These are phyloP conservation scores for Hymenoscyphus occultus DNA, from an alignment of 2,329 filamentous ascomycete species.

Conservation along the genomic window DNA sequence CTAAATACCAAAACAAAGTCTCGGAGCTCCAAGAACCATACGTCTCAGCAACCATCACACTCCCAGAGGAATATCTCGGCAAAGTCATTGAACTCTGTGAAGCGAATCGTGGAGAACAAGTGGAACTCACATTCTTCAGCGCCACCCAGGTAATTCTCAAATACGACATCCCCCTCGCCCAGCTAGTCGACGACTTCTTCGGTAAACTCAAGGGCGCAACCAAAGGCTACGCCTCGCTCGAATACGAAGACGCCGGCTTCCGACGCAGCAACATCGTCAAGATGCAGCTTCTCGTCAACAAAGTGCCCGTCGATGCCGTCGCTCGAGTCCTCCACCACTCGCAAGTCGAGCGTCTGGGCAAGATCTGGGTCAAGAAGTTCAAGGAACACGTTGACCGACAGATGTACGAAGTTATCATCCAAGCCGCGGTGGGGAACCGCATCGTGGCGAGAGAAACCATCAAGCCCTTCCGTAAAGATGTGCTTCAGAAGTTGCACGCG, in stretches of 20 bases:
- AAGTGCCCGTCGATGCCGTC: constrained; percentile 88
- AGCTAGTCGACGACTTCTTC: constrained; percentile 95
- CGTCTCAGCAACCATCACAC: constrained; percentile 79
- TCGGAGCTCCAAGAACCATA: constrained; percentile 68
- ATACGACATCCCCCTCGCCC: constrained; percentile 83
- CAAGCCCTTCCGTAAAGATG: constrained; percentile 95
- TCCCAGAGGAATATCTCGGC: constrained; percentile 91
- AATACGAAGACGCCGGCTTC: constrained; percentile 96
- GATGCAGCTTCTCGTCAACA: constrained; percentile 90
- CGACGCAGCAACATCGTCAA: constrained; percentile 77
- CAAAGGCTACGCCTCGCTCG: constrained; percentile 92
- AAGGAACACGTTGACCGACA: constrained; percentile 95
- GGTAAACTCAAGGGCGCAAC: constrained; percentile 91
- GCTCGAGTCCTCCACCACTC: constrained; percentile 83
- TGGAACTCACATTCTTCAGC: constrained; percentile 87
- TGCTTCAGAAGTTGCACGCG: constrained; percentile 88
- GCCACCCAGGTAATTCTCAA: constrained; percentile 90
- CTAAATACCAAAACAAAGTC: constrained; percentile 50
- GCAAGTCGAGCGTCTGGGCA: constrained; percentile 76
- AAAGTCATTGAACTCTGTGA: constrained; percentile 95
- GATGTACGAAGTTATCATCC: constrained; percentile 96
- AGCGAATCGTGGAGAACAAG: constrained; percentile 80
- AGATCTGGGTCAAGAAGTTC: constrained; percentile 91
- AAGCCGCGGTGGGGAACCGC: constrained; percentile 77
- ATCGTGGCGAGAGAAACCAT: constrained; percentile 91